Percentiles rank a stretch among this genome's conserved stretches.
phyloP scores from a whole-genome alignment of 129 eudicot species.

The Scalesia atractyloides region DNA sequence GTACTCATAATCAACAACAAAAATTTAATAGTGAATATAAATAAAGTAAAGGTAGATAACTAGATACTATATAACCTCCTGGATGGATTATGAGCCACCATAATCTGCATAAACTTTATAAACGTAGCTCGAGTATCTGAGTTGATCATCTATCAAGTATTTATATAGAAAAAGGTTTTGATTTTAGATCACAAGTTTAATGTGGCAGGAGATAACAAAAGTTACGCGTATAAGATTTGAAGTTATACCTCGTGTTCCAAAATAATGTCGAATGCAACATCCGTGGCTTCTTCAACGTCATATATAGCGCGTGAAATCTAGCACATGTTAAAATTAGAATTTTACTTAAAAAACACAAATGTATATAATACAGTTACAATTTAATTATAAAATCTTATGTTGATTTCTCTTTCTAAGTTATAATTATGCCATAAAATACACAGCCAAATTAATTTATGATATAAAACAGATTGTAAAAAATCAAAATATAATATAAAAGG shows the following conservation, averaged over 20 bases:
- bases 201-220: neutral
- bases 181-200: neutral
- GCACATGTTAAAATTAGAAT: neutral
- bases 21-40: neutral
- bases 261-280: constrained; percentile 75
- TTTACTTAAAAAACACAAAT: neutral
- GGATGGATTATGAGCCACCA: constrained; percentile 95
- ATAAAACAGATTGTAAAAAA: no score
- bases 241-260: constrained; percentile 70
- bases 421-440: no score
- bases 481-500: no score
- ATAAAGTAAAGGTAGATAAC: constrained; percentile 12
- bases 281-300: constrained; percentile 97
- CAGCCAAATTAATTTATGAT: no score
- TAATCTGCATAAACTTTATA: constrained; percentile 77
- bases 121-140: constrained; percentile 70
- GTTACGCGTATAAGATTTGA: constrained; percentile 15
- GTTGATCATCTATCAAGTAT: constrained; percentile 69
- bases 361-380: no score
- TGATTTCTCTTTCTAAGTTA: no score
- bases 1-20: constrained; percentile 7
- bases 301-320: constrained; percentile 86
- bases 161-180: neutral
- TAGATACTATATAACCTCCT: no score
- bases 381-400: no score